Evolutionary conservation across 2,329 filamentous ascomycete species (phyloP).

Genomic region (Beauveria pseudobassiana): DNA sequence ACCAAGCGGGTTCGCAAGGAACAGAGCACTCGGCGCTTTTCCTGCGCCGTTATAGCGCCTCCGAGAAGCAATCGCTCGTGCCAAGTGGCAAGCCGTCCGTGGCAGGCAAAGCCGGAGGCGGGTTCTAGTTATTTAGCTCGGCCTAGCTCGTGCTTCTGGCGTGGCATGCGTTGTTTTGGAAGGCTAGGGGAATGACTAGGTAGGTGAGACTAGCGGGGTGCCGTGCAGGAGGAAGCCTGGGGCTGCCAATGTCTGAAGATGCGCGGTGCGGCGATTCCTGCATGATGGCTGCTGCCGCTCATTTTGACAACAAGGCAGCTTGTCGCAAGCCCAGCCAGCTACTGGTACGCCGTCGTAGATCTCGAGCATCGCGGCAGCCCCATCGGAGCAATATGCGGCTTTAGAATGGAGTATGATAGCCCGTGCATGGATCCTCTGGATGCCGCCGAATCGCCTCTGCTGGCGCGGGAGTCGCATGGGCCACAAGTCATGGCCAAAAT

Average conservation of each 20-base stretch:
- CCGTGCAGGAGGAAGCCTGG: conserved; percentile 1
- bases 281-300: conserved; percentile 6
- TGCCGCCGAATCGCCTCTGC: neutral
- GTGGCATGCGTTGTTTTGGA: conserved; percentile 1
- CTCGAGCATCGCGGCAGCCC: conserved; percentile 7
- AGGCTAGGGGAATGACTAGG: neutral
- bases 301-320: neutral
- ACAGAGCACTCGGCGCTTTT: neutral
- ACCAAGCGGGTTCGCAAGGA: neutral
- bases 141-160: conserved; percentile 7
- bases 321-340: conserved; percentile 6
- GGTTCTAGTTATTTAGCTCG: neutral
- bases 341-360: conserved; percentile 10
- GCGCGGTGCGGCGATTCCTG: conserved; percentile 8
- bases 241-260: neutral
- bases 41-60: conserved; percentile 3
- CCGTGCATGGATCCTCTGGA: conserved; percentile 3
- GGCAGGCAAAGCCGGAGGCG: conserved; percentile 1
- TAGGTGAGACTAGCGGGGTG: conserved; percentile 2
- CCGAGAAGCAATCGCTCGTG: conserved; percentile 3
- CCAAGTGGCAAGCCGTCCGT: neutral
- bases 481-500: too few relatives aligned
- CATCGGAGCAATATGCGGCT: conserved; percentile 10
- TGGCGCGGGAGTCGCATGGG: neutral
- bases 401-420: neutral